Conservation (phyloP, 257 asterid genomes). For the Nemophila menziesii region DNA sequence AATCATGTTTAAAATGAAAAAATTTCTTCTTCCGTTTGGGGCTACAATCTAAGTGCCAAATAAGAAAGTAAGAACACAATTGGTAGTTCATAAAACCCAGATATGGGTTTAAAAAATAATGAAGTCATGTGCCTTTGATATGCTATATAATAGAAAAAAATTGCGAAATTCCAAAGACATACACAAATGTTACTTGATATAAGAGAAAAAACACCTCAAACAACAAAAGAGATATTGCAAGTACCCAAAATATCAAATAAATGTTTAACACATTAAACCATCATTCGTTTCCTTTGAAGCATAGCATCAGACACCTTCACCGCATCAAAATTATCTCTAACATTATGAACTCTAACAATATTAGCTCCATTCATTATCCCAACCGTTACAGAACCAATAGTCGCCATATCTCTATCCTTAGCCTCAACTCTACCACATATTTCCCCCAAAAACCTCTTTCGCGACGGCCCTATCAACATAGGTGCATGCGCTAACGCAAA, state of each 20-base stretch:
- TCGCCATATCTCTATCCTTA: constrained; percentile 62
- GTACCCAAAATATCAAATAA: background rate
- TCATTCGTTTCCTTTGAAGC: constrained; percentile 30
- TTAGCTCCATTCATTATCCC: constrained; percentile 74
- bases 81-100: too few species aligned
- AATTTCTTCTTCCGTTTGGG: too few species aligned
- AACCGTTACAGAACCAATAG: constrained; percentile 54
- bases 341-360: constrained; percentile 81
- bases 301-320: constrained; percentile 75
- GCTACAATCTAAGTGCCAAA: too few species aligned
- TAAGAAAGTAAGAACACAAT: too few species aligned
- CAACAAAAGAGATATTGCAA: background rate
- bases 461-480: constrained; percentile 63
- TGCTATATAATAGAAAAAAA: too few species aligned
- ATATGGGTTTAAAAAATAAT: too few species aligned
- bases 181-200: background rate
- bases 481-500: constrained; percentile 63
- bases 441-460: constrained; percentile 88
- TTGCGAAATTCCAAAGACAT: too few species aligned
- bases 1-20: too few species aligned
- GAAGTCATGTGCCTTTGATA: too few species aligned
- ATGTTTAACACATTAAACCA: background rate
- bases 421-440: constrained; percentile 42
- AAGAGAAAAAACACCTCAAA: background rate
- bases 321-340: constrained; percentile 56